Evolutionary conservation across 1,284 basidiomycete genomes (phyloP).

Genomic region (Rhodotorula sp.): DNA sequence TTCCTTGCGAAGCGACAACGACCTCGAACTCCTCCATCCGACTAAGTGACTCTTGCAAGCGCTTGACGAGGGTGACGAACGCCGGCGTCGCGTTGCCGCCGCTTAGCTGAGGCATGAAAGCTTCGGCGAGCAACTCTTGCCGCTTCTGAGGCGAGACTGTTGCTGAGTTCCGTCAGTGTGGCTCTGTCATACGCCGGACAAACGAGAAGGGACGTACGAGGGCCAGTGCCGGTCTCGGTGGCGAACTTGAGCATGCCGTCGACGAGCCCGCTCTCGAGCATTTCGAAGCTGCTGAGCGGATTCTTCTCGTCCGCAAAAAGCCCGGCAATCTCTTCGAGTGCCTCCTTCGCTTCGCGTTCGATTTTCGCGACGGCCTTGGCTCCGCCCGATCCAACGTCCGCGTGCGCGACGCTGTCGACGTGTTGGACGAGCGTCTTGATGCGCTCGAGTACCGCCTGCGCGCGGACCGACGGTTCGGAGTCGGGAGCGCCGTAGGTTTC

Average conservation of each 20-base stretch:
- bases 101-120: slow-evolving; percentile 34
- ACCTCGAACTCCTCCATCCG: slow-evolving; percentile 93
- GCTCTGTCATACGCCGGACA: too few relatives aligned
- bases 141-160: slow-evolving; percentile 27
- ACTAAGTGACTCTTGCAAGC: slow-evolving; percentile 87
- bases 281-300: slow-evolving; percentile 91
- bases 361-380: slow-evolving; percentile 15
- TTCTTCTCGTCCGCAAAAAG: slow-evolving; percentile 68
- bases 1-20: slow-evolving; percentile 69
- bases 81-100: slow-evolving; percentile 54
- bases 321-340: slow-evolving; percentile 57
- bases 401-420: slow-evolving; percentile 26
- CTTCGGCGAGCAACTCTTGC: slow-evolving; percentile 34
- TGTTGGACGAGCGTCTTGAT: slow-evolving; percentile 38
- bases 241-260: slow-evolving; percentile 81
- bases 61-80: slow-evolving; percentile 80
- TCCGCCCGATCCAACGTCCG: background rate
- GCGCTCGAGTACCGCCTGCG: slow-evolving; percentile 59
- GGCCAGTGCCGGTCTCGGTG: slow-evolving; percentile 61
- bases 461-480: slow-evolving; percentile 56
- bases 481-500: slow-evolving; percentile 64
- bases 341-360: slow-evolving; percentile 22
- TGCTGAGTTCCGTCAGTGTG: background rate
- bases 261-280: slow-evolving; percentile 88
- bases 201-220: slow-evolving; percentile 48